Evolutionary conservation across 1,139 yeast genomes (phyloP).

Genomic region (Scheffersomyces titani): DNA sequence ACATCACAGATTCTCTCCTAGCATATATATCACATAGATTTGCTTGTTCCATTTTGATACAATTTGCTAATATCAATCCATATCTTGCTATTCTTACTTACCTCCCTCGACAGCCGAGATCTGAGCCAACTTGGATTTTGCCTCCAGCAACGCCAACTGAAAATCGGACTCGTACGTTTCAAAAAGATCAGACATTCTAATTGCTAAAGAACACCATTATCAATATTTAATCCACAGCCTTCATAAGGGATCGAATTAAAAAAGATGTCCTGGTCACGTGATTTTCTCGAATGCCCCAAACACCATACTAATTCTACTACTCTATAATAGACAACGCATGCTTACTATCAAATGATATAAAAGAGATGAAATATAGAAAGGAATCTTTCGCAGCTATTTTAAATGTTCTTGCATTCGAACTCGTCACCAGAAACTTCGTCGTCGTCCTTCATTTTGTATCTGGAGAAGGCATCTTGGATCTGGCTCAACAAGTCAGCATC

Average conservation of each 20-base stretch:
- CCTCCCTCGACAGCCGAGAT: conserved; percentile 56
- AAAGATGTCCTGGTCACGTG: neutral
- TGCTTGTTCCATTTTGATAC: no score
- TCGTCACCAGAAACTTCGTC: conserved; percentile 55
- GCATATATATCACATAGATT: neutral
- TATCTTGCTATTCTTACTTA: conserved; percentile 26
- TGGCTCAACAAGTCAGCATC: conserved; percentile 49
- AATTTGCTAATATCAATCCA: no score
- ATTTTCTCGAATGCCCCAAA: neutral
- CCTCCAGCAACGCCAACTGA: conserved; percentile 70
- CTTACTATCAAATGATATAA: neutral
- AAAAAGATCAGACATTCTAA: conserved; percentile 59
- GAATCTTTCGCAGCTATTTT: neutral
- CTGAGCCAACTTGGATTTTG: conserved; percentile 63
- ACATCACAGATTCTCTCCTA: neutral
- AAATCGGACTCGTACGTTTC: conserved; percentile 73
- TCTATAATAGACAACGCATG: neutral
- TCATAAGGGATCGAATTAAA: neutral
- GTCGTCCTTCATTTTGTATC: conserved; percentile 41
- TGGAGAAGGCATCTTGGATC: conserved; percentile 55
- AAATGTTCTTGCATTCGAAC: conserved; percentile 46
- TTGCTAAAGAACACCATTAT: neutral
- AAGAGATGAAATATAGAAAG: neutral
- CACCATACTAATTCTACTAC: neutral
- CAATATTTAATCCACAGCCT: neutral